phyloP scores from a whole-genome alignment of 169 alveolate species.

The Cyclospora cayetanensis region DNA sequence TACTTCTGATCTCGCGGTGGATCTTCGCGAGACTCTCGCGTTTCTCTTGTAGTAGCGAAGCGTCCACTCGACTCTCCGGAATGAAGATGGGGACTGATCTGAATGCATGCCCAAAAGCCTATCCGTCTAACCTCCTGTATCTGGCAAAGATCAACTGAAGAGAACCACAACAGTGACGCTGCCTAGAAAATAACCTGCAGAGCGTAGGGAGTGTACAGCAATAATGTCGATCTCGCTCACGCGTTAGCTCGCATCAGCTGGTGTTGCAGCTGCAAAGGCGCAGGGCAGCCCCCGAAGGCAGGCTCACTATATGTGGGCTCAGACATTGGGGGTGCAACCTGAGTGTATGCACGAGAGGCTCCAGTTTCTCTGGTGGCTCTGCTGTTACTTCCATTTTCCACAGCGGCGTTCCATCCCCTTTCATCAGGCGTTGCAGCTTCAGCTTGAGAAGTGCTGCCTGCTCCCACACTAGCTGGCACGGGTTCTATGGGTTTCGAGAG shows the following conservation, averaged over 20 bases:
- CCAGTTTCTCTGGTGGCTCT: neutral
- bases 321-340: neutral
- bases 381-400: neutral
- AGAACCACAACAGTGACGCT: too few species aligned
- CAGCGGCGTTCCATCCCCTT: neutral
- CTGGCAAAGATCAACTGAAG: too few species aligned
- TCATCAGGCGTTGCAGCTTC: neutral
- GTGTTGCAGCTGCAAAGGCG: constrained; percentile 36
- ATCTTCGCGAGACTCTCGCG: constrained; percentile 47
- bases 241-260: constrained; percentile 8
- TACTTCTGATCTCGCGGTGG: constrained; percentile 56
- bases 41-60: constrained; percentile 19
- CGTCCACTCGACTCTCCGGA: constrained; percentile 40
- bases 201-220: too few species aligned
- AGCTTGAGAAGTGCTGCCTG: neutral
- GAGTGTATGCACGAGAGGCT: neutral
- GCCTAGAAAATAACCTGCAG: too few species aligned
- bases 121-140: neutral
- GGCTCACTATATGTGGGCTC: neutral
- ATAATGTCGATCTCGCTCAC: neutral
- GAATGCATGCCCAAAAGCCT: neutral
- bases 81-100: constrained; percentile 56
- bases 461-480: too few species aligned
- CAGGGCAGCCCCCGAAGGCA: neutral
- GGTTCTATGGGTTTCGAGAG: too few species aligned